A percentile compares a stretch with the other conserved stretches of the same genome.
These are phyloP conservation scores for Oxytropis ochrocephala DNA, from an alignment of 306 rosid species.

Conservation along the genomic window DNA sequence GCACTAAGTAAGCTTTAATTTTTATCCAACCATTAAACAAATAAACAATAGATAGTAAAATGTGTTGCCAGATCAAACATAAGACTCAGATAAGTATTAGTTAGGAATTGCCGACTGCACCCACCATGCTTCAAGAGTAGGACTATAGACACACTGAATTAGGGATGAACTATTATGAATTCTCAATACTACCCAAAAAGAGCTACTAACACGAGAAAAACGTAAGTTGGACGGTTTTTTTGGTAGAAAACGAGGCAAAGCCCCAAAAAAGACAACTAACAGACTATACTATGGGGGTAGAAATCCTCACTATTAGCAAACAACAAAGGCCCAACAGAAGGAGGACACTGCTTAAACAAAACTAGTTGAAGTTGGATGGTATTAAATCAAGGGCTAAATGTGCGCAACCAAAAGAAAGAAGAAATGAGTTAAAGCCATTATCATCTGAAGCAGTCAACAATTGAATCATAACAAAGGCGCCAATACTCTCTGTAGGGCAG, in stretches of 20 bases:
- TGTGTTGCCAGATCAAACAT: neutral
- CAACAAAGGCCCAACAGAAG: no score
- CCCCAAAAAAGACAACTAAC: no score
- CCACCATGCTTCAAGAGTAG: neutral
- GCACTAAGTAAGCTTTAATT: neutral
- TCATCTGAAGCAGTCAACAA: slow-evolving; percentile 44
- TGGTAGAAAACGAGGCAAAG: no score
- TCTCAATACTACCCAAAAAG: slow-evolving; percentile 9
- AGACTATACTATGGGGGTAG: no score
- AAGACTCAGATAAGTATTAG: neutral
- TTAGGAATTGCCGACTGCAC: neutral
- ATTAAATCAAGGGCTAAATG: neutral
- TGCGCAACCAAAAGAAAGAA: neutral
- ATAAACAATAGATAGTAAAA: neutral
- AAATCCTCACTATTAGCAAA: no score
- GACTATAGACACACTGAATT: neutral
- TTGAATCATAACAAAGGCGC: slow-evolving; percentile 61
- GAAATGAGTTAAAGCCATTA: neutral
- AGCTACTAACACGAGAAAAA: neutral
- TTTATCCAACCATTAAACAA: neutral
- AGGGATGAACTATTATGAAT: slow-evolving; percentile 5
- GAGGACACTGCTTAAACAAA: no score
- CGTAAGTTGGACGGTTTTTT: neutral
- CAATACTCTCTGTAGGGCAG: slow-evolving; percentile 72
- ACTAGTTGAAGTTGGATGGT: neutral